phyloP scores from a whole-genome alignment of 805 yeast species.

The Myxozyma neotropica region DNA sequence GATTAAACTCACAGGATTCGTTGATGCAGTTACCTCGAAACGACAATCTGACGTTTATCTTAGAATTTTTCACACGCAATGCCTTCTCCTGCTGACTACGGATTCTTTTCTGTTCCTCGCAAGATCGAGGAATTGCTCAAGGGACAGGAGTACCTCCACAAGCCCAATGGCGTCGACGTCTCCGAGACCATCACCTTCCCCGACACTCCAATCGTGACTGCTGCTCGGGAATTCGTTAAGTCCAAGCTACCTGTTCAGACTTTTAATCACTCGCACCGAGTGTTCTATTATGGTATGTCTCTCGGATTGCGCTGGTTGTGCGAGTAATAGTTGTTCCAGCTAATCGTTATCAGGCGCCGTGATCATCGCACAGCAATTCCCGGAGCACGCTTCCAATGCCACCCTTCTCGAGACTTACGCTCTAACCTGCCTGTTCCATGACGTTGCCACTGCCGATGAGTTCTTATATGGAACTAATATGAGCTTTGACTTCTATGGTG shows the following conservation, averaged over 20 bases:
- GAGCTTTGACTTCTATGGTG: slow-evolving; percentile 38
- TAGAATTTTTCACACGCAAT: no score
- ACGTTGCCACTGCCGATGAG: slow-evolving; percentile 35
- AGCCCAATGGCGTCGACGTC: slow-evolving; percentile 12
- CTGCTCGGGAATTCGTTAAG: no score
- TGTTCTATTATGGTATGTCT: slow-evolving; percentile 21
- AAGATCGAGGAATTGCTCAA: slow-evolving; percentile 15
- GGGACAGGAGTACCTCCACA: slow-evolving; percentile 6
- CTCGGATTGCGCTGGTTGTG: no score
- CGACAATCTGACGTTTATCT: no score
- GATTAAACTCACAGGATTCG: no score
- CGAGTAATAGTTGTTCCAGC: no score
- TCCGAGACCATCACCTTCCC: not conserved
- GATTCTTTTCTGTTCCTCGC: slow-evolving; percentile 19
- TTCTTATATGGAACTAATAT: slow-evolving; percentile 31
- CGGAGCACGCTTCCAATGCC: slow-evolving; percentile 28
- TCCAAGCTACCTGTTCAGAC: slow-evolving; percentile 15
- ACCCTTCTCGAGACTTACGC: slow-evolving; percentile 28
- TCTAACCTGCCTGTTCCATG: slow-evolving; percentile 34
- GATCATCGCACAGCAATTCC: slow-evolving; percentile 31
- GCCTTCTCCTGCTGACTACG: slow-evolving; percentile 20
- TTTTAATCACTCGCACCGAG: slow-evolving; percentile 16
- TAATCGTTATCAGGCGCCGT: slow-evolving; percentile 3
- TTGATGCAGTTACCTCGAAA: no score
- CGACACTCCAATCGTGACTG: no score